Evolutionary conservation across 2,329 filamentous ascomycete species (phyloP), one percentile per base, ranked within the genome.

Genomic region (Talaromyces sp.): DNA sequence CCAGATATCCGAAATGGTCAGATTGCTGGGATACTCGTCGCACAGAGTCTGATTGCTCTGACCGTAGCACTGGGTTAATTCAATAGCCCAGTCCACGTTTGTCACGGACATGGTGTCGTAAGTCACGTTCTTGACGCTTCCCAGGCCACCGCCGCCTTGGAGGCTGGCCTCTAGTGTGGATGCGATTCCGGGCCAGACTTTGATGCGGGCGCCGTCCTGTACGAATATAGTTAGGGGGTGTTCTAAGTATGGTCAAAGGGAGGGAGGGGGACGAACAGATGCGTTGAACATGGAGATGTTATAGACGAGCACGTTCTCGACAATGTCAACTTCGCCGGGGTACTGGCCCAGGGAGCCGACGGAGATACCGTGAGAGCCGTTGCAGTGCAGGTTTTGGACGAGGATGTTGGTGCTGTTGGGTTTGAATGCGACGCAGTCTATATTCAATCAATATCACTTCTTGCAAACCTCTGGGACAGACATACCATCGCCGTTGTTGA

Each of bases 281-380:
- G 85, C 84, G 70, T 89, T 86, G 62, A 81, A 80, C 83, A 88
- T 85, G 45, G 81, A 83, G 51, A 83, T 79, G 69, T 88, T 88
- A 75, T 83, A 86, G 64, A 89, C 84, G 70, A 88, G 86, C n/a
- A 91, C 73, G 69, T 91, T 87, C 75, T 90, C 83, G 1, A 91
- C 88, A 54, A 90, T 87, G 68, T 91, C 89, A 17, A 84, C 84
- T 68, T 87, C 83, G 25, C 81, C 83, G 17, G 78, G 71, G 72
- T 91, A 91, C 75, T 91, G 89, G 25, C 89, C 89, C 0, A 91
- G 79, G 0, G 87, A 90, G 7, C 89, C 89, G n/a, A 91, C 88
- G 10, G 85, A 88, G 69, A 91, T 91, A 45, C 89, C 89, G 71
- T 91, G 89, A 2, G 87, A 90, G 38, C 88, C 88, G 70, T 88